These are phyloP conservation scores for Melaleuca quinquenervia DNA, from an alignment of 345 rosid genomes.

Conservation along the genomic window DNA sequence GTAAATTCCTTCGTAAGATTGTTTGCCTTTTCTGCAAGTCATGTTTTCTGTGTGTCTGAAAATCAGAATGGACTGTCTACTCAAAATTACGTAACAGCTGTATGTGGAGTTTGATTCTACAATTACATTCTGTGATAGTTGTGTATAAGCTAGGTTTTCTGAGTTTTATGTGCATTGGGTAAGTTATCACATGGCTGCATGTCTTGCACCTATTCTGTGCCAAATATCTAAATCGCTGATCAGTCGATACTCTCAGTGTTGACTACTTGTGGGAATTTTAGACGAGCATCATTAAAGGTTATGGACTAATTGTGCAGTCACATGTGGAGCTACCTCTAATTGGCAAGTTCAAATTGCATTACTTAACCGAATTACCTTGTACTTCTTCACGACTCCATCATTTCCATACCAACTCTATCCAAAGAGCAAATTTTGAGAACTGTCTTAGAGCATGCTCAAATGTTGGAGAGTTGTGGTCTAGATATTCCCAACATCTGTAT, in stretches of 20 bases:
- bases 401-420: neutral
- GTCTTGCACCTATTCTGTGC: neutral
- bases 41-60: neutral
- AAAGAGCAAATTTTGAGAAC: neutral
- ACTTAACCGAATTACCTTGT: neutral
- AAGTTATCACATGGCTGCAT: neutral
- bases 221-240: neutral
- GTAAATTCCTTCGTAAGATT: neutral
- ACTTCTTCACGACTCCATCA: neutral
- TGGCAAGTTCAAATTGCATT: neutral
- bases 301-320: neutral
- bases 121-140: neutral
- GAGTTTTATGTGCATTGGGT: neutral
- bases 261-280: neutral
- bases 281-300: neutral
- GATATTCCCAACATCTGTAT: neutral
- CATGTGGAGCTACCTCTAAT: neutral
- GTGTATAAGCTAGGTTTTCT: neutral
- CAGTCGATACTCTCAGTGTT: neutral
- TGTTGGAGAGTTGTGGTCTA: neutral
- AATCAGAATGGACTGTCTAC: neutral
- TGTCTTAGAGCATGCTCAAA: neutral
- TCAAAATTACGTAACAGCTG: neutral
- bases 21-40: neutral
- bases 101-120: neutral